Evolutionary conservation across 1,284 basidiomycete species (phyloP), one percentile per base, ranked within the genome.

Genomic region (Gymnopus androsaceus): DNA sequence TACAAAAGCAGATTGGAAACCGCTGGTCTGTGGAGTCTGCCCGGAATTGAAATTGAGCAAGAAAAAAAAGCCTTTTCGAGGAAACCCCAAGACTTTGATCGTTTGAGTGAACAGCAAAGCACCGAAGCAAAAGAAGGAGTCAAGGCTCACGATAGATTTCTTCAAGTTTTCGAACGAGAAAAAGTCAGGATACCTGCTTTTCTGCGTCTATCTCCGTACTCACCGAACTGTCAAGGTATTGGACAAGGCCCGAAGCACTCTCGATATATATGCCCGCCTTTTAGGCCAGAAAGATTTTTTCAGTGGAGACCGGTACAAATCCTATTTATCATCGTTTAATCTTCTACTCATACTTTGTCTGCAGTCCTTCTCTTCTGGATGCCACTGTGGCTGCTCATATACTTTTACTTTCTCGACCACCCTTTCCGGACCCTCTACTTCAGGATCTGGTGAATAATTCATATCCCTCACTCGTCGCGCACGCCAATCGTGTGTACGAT

Each of bases 311-410:
- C 65, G 69, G 83, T 80, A 55, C 31, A 64, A 34, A 49, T 14
- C n/a, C 36, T 31, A 33, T 50, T 27, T 14, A 23, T 17, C 27
- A 25, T 38, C 4, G 28, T 37, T 45, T 27, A 23, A 50, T 52
- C 21, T 30, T 30, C 42, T 19, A 14, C 38, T 17, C 27, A 28
- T 23, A 11, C 36, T 46, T 33, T 49, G 17, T n/a, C 23, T 54
- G 19, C 55, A 55, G 51, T 27, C 49, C 25, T 15, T 46, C 33
- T n/a, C 19, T 44, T 27, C 42, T 90, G 5, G 90, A 92, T 58
- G 68, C 87, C 21, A 65, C 83, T 28, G 71, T 91, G 25, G 86
- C 89, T 17, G 79, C 88, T 9, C 84, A 90, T 61, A 75, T 86
- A 30, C 75, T 89, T 33, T 73, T 90, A 19, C 69, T 92, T 5